phyloP scores from a whole-genome alignment of 108 stramenopile species.

The Nannochloropsis salina region DNA sequence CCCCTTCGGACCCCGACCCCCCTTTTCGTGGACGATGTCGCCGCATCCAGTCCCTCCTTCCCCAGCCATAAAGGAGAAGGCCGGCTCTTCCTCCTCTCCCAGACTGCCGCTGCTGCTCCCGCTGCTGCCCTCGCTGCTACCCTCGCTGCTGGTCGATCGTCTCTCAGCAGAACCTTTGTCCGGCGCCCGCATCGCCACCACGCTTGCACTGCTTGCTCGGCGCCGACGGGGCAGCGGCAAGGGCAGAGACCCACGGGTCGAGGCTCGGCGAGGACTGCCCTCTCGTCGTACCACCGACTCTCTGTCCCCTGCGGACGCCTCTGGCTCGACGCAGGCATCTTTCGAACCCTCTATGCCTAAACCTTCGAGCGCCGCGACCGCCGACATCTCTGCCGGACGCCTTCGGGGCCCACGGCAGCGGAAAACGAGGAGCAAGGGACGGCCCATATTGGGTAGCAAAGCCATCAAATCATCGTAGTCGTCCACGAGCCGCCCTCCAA shows the following conservation, averaged over 20 bases:
- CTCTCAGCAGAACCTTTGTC: background rate
- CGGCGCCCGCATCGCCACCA: background rate
- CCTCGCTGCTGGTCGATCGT: background rate
- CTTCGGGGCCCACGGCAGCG: background rate
- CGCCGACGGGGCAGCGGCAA: background rate
- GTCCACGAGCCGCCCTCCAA: background rate
- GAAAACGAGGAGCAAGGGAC: background rate
- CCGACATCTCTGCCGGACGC: too few species aligned
- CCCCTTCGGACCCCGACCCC: too few species aligned
- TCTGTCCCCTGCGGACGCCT: too few species aligned
- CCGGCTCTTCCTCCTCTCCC: too few species aligned
- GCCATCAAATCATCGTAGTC: background rate
- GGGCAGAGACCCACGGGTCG: background rate
- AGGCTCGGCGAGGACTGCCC: too few species aligned
- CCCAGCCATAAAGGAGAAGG: too few species aligned
- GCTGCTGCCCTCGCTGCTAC: background rate
- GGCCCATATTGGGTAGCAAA: background rate
- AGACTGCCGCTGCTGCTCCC: background rate
- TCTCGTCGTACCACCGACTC: too few species aligned
- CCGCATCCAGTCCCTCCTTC: too few species aligned
- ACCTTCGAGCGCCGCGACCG: too few species aligned
- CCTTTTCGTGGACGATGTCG: too few species aligned
- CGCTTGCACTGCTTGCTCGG: conserved; percentile 6
- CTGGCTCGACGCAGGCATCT: background rate
- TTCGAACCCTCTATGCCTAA: too few species aligned